phyloP scores from a whole-genome alignment of 139 green algal genomes.

The Diplosphaera chodatii region DNA sequence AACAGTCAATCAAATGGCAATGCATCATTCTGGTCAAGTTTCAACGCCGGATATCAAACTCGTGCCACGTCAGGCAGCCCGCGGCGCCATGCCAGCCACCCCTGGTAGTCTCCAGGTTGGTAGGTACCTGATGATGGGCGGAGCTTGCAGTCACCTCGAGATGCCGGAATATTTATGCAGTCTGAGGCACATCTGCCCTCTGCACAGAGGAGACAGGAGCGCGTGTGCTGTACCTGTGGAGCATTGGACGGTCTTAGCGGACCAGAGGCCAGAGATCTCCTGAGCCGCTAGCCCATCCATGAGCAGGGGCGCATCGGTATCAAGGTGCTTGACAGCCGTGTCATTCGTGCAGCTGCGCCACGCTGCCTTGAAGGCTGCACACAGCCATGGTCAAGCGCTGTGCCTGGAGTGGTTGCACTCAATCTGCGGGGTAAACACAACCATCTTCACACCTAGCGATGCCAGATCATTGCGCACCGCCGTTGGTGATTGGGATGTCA shows the following conservation, averaged over 20 bases:
- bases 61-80: background rate
- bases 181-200: too few species aligned
- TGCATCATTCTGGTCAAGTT: too few species aligned
- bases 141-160: too few species aligned
- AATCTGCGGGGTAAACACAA: too few species aligned
- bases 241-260: constrained; percentile 32
- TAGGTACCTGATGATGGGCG: background rate
- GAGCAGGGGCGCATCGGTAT: constrained; percentile 43
- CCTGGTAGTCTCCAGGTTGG: background rate
- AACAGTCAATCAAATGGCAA: too few species aligned
- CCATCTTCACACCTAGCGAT: too few species aligned
- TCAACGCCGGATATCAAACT: background rate
- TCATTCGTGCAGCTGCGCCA: constrained; percentile 40
- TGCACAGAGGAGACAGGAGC: too few species aligned
- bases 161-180: too few species aligned
- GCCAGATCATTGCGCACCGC: too few species aligned
- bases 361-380: constrained; percentile 44
- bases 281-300: constrained; percentile 33
- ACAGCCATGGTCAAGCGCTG: too few species aligned
- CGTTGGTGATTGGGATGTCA: background rate
- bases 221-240: background rate
- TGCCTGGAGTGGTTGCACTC: too few species aligned
- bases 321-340: constrained; percentile 48
- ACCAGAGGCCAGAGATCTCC: constrained; percentile 29
- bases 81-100: background rate